These are phyloP conservation scores for Sclerotinia subarctica DNA, from an alignment of 2,329 filamentous ascomycete species.

Conservation along the genomic window DNA sequence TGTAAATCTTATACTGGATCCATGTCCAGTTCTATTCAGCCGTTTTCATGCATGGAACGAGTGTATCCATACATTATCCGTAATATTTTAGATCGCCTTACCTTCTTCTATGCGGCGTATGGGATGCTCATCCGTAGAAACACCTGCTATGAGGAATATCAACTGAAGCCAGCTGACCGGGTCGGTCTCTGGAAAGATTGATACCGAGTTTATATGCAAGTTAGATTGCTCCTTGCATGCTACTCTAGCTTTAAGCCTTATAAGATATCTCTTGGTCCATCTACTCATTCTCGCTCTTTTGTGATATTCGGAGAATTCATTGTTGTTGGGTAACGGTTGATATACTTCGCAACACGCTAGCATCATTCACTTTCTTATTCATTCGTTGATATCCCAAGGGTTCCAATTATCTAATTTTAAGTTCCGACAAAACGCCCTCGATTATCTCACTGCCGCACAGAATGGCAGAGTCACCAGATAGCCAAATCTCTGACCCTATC, in stretches of 20 bases:
- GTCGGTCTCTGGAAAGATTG: slow-evolving; percentile 14
- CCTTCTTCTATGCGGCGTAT: slow-evolving; percentile 26
- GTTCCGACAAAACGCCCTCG: not conserved
- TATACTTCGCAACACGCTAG: not conserved
- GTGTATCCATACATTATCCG: slow-evolving; percentile 24
- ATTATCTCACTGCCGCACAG: not conserved
- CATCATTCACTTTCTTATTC: not conserved
- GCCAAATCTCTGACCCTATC: slow-evolving; percentile 30
- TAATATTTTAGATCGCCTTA: slow-evolving; percentile 22
- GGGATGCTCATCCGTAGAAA: slow-evolving; percentile 33
- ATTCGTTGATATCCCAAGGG: not conserved
- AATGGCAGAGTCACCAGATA: slow-evolving; percentile 30
- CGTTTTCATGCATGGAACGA: slow-evolving; percentile 25
- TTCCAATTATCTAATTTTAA: not conserved
- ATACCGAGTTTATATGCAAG: slow-evolving; percentile 5
- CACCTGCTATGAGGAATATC: slow-evolving; percentile 33
- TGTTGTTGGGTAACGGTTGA: not conserved
- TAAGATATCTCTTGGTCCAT: slow-evolving; percentile 11
- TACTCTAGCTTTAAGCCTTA: slow-evolving; percentile 9
- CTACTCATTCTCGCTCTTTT: not conserved
- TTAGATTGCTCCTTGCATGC: not conserved
- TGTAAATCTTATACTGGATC: slow-evolving; percentile 22
- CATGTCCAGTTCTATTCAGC: slow-evolving; percentile 29
- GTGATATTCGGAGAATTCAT: not conserved
- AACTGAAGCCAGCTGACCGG: slow-evolving; percentile 33